A percentile compares a stretch with the other conserved stretches of the same genome.
These are phyloP conservation scores for Sindora glabra DNA, from an alignment of 306 rosid genomes.

Conservation along the genomic window DNA sequence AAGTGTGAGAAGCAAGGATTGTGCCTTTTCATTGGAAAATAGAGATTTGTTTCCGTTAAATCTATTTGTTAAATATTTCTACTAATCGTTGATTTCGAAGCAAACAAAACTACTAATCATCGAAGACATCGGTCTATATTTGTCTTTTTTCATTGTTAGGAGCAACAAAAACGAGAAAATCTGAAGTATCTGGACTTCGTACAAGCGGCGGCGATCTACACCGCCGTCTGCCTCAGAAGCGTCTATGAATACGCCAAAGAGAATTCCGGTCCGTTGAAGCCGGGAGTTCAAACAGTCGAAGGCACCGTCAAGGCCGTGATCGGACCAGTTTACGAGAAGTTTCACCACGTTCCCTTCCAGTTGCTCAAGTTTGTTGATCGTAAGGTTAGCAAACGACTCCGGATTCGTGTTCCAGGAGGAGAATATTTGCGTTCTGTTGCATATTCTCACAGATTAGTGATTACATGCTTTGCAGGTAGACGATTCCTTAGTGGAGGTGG, in stretches of 20 bases:
- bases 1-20: not conserved
- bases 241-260: conserved; percentile 43
- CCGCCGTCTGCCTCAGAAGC: conserved; percentile 18
- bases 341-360: conserved; percentile 38
- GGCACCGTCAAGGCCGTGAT: conserved; percentile 35
- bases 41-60: not conserved
- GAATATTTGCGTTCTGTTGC: not conserved
- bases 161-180: conserved; percentile 7
- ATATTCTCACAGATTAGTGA: not conserved
- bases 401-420: not conserved
- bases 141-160: conserved; percentile 2
- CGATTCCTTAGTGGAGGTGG: conserved; percentile 24
- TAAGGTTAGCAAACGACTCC: conserved; percentile 19
- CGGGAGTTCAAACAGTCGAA: conserved; percentile 44
- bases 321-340: conserved; percentile 43
- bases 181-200: conserved; percentile 43
- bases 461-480: conserved; percentile 25
- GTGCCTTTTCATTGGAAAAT: not conserved
- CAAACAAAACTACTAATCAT: too few species aligned
- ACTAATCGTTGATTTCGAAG: too few species aligned
- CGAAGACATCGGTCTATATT: not conserved
- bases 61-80: too few species aligned
- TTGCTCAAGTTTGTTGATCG: conserved; percentile 37
- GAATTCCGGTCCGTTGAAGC: conserved; percentile 41
- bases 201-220: conserved; percentile 36